Evolutionary conservation across 768 basidiomycete species (phyloP).

Genomic region (Trametes cinnabarina): DNA sequence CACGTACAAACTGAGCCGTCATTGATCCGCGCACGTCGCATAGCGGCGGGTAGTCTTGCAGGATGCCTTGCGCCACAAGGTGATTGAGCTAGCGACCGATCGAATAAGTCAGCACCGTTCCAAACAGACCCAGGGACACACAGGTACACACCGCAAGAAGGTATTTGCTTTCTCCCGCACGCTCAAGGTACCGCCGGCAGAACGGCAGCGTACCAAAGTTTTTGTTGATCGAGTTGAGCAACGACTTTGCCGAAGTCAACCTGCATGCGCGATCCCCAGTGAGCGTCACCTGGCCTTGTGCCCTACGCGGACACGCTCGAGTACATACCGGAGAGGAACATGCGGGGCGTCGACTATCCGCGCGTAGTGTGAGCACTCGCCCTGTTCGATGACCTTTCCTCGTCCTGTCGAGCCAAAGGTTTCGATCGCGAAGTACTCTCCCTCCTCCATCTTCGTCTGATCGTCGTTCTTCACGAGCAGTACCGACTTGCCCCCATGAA

Average conservation of each 20-base stretch:
- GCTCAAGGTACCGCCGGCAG: constrained; percentile 93
- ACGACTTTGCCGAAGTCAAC: constrained; percentile 77
- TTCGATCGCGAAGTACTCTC: constrained; percentile 98
- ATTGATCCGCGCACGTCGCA: constrained; percentile 82
- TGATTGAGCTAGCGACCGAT: constrained; percentile 66
- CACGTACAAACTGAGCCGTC: constrained; percentile 88
- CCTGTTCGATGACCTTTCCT: constrained; percentile 86
- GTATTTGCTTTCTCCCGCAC: constrained; percentile 89
- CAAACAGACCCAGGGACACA: neutral
- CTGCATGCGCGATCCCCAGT: constrained; percentile 36
- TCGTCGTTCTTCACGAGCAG: constrained; percentile 87
- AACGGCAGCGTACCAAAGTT: constrained; percentile 96
- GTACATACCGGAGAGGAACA: constrained; percentile 67
- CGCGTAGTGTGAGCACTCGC: constrained; percentile 94
- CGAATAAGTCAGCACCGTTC: neutral
- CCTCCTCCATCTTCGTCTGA: constrained; percentile 97
- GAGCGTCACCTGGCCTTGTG: neutral
- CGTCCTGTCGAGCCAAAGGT: constrained; percentile 98
- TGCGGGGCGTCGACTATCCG: constrained; percentile 65
- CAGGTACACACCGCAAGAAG: constrained; percentile 68
- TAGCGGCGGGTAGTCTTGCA: constrained; percentile 90
- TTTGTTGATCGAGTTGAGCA: constrained; percentile 84
- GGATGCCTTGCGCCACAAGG: constrained; percentile 83
- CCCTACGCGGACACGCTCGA: neutral
- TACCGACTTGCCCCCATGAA: constrained; percentile 93